Evolutionary conservation across 1,284 basidiomycete genomes (phyloP).

Genomic region (Trichosporon faecale): DNA sequence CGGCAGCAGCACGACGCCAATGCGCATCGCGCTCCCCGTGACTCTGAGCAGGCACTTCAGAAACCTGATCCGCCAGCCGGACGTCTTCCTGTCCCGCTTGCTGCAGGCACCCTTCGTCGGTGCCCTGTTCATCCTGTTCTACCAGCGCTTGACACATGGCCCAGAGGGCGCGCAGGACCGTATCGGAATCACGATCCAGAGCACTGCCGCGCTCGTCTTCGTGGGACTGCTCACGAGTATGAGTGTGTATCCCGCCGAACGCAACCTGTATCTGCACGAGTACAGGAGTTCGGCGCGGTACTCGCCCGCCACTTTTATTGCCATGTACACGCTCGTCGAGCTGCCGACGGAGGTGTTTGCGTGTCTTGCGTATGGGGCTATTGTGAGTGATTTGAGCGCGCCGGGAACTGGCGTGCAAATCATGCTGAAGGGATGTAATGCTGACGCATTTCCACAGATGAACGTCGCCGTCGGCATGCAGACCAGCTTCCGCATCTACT

Average conservation of each 20-base stretch:
- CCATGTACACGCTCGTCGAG: constrained; percentile 54
- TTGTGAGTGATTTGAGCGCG: constrained; percentile 25
- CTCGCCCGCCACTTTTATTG: constrained; percentile 51
- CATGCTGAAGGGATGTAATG: neutral
- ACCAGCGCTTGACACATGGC: constrained; percentile 47
- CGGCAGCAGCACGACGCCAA: constrained; percentile 40
- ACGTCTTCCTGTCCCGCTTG: constrained; percentile 50
- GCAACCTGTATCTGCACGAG: constrained; percentile 54
- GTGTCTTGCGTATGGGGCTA: constrained; percentile 33
- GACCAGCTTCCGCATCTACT: constrained; percentile 51
- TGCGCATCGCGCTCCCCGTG: constrained; percentile 50
- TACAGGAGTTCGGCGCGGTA: constrained; percentile 50
- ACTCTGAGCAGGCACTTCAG: constrained; percentile 50
- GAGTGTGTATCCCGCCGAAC: constrained; percentile 53
- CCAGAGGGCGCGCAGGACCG: constrained; percentile 52
- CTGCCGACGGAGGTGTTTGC: constrained; percentile 49
- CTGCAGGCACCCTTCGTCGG: constrained; percentile 50
- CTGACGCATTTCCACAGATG: constrained; percentile 37
- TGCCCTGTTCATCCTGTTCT: constrained; percentile 52
- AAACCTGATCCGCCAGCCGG: constrained; percentile 50
- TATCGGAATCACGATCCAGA: constrained; percentile 50
- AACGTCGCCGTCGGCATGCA: constrained; percentile 53
- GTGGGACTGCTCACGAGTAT: constrained; percentile 53
- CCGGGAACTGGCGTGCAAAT: too few relatives aligned
- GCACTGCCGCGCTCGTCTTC: constrained; percentile 42